phyloP scores from a whole-genome alignment of 2,329 filamentous ascomycete genomes.

The Trichoderma pleuroti region DNA sequence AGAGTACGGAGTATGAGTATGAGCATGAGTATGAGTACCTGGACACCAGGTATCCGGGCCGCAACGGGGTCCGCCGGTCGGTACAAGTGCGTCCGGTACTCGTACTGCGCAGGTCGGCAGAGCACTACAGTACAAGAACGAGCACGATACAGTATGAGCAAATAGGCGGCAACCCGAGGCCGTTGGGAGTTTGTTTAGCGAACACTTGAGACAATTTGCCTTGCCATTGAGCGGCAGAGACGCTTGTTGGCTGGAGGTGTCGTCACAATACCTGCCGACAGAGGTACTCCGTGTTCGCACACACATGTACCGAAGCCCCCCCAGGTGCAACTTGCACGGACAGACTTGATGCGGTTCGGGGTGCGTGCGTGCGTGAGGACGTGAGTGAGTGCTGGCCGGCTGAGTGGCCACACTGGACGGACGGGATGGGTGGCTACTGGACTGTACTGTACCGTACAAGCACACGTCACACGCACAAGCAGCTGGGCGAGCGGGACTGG shows the following conservation, averaged over 20 bases:
- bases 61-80: background rate
- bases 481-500: slow-evolving; percentile 1
- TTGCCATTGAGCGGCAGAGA: background rate
- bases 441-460: background rate
- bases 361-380: background rate
- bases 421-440: background rate
- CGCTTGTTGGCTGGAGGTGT: background rate
- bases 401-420: background rate
- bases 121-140: background rate
- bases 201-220: background rate
- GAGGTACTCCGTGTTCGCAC: background rate
- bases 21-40: no score
- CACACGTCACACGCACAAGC: background rate
- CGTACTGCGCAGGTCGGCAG: background rate
- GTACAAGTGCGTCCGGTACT: background rate
- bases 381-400: background rate
- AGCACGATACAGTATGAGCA: background rate
- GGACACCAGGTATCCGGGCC: background rate
- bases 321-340: background rate
- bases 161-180: background rate
- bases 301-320: background rate
- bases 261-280: background rate
- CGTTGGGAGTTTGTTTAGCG: background rate
- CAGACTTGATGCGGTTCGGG: background rate
- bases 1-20: background rate